These are phyloP conservation scores for Curvularia sp. DNA, from an alignment of 2,329 filamentous ascomycete genomes.

Conservation along the genomic window DNA sequence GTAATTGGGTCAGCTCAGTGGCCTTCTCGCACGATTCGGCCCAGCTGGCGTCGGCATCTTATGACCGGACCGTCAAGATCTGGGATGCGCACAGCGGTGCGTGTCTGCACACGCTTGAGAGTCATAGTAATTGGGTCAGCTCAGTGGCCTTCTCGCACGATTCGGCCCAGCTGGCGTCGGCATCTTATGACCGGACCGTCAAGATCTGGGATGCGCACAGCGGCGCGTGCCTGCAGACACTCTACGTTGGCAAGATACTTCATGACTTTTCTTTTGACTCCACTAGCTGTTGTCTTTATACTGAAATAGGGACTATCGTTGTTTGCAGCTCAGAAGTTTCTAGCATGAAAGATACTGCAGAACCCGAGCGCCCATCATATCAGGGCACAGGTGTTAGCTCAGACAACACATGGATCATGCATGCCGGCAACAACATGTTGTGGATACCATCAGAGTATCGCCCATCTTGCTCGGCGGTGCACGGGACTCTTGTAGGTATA, in stretches of 20 bases:
- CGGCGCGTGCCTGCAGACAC: no score
- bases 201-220: no score
- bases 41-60: no score
- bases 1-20: no score
- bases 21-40: no score
- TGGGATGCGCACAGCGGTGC: no score
- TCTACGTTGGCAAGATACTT: background rate
- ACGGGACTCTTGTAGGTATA: constrained; percentile 21
- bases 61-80: no score
- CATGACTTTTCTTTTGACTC: background rate
- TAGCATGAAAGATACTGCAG: constrained; percentile 5
- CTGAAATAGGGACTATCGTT: constrained; percentile 26
- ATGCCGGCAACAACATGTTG: constrained; percentile 25
- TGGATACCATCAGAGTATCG: constrained; percentile 35
- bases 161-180: no score
- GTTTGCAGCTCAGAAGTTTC: constrained; percentile 11
- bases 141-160: no score
- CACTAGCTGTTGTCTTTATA: constrained; percentile 11
- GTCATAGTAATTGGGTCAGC: no score
- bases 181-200: no score
- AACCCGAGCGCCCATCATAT: constrained; percentile 17
- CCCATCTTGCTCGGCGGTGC: constrained; percentile 23
- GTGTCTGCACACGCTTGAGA: no score
- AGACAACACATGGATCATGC: constrained; percentile 28
- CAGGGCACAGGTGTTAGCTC: constrained; percentile 21